Percentiles rank a stretch among this genome's conserved stretches.
Evolutionary conservation across 192 early-diverging fungal species (phyloP).

Genomic region (Funneliformis mosseae): DNA sequence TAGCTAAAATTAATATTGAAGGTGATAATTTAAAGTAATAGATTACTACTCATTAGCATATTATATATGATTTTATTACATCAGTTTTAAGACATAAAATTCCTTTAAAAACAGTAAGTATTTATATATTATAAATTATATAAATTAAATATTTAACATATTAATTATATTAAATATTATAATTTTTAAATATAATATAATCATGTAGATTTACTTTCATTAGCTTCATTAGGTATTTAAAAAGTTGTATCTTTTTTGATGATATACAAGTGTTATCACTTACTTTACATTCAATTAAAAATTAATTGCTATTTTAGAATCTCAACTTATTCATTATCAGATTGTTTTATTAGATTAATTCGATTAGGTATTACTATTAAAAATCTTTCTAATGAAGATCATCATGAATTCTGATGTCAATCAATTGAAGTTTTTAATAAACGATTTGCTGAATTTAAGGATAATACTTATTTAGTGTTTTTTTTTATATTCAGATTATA

Average conservation of each 20-base stretch:
- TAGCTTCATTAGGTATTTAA: background rate
- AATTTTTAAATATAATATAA: too few relatives aligned
- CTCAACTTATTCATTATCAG: too few relatives aligned
- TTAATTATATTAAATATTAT: too few relatives aligned
- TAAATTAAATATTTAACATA: too few relatives aligned
- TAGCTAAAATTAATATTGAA: too few relatives aligned
- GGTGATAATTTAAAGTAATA: background rate
- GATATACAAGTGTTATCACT: background rate
- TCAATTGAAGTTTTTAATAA: constrained; percentile 8
- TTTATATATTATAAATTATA: too few relatives aligned
- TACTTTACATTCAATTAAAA: background rate
- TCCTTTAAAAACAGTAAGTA: background rate
- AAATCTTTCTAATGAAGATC: background rate
- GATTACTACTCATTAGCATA: background rate
- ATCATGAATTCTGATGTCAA: background rate
- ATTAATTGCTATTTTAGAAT: background rate
- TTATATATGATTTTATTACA: background rate
- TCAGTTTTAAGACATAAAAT: background rate
- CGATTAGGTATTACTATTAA: background rate
- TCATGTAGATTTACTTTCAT: too few relatives aligned
- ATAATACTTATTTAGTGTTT: background rate
- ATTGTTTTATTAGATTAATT: too few relatives aligned
- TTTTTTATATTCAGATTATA: background rate
- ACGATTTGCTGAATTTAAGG: background rate
- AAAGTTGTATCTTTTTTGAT: background rate